These are phyloP conservation scores for Backusella morwellensis DNA, from an alignment of 192 early-diverging fungal species.

Conservation along the genomic window DNA sequence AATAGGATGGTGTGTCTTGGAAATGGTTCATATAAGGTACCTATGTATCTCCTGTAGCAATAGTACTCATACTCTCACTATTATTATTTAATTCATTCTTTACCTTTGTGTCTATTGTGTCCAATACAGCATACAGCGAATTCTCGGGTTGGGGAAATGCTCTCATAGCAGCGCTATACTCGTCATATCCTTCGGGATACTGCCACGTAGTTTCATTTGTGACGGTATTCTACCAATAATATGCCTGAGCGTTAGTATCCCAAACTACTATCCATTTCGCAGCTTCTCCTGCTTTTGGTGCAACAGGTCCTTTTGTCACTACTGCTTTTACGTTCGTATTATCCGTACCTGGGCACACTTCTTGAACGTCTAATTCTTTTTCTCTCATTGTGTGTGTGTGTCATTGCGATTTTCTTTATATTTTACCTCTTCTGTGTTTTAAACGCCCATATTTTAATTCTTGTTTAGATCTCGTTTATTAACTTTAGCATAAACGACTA, in stretches of 20 bases:
- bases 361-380: background rate
- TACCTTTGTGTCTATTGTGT: slow-evolving; percentile 42
- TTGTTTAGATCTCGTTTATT: background rate
- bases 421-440: background rate
- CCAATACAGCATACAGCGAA: slow-evolving; percentile 35
- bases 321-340: background rate
- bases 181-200: slow-evolving; percentile 18
- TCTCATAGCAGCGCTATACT: background rate
- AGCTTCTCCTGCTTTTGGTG: background rate
- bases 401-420: background rate
- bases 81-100: slow-evolving; percentile 28
- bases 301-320: background rate
- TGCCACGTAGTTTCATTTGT: slow-evolving; percentile 52
- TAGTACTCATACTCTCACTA: background rate
- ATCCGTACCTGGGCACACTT: background rate
- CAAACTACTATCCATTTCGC: slow-evolving; percentile 38
- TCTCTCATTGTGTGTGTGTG: background rate
- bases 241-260: slow-evolving; percentile 38
- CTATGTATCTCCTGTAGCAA: background rate
- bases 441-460: background rate
- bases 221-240: slow-evolving; percentile 51
- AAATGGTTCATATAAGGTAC: background rate
- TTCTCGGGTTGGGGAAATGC: background rate
- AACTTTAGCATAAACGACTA: background rate
- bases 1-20: slow-evolving; percentile 14